Base-by-base conservation (phyloP, 2,329 filamentous ascomycete species). In the Hypoxylon sp. region DNA sequence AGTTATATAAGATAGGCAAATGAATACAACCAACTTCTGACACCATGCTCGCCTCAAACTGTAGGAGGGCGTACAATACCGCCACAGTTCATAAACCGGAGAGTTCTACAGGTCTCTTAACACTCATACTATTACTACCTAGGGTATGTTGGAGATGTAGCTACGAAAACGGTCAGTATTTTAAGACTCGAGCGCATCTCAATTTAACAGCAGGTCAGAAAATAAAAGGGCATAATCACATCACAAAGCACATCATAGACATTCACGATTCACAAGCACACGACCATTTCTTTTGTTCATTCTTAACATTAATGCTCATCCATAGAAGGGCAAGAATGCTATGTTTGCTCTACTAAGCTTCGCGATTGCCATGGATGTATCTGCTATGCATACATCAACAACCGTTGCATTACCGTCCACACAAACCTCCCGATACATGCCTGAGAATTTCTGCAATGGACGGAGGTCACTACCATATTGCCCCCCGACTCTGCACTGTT, bases 381-480 rank as follows among this genome's bases (percentile, higher is more conserved):
- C 8, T 44, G 51, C 63, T 64, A 66, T 26, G 51, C 67, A 52
- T 61, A 67, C 54, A 66, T 63, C 55, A 31, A 52, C 47, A 55
- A 50, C 48, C 52, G 47, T 44, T 50, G 54, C 63, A 51, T 59
- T 64, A 63, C 51, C 55, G 37, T 33, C 61, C 60, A 61, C 53
- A 59, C 46, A 58, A 39, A 48, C 54, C 55, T 22, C 61, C 51
- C 35, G 44, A 65, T 31, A 62, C 52, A 65, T 61, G 35, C 58
- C 53, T 33, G 54, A 50, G 42, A 50, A 47, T 59, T 59, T 59
- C 58, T 48, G 46, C 44, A 50, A 58, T n/a, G 47, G 46, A 24
- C 33, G 9, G n/a, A 35, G 48, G 10, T 24, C 3, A 17, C 5
- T 3, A 8, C 5, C 9, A 8, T 22, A 44, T 44, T 42, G 46